phyloP scores from a whole-genome alignment of 2,329 filamentous ascomycete species.

The Colletotrichum nymphaeae region DNA sequence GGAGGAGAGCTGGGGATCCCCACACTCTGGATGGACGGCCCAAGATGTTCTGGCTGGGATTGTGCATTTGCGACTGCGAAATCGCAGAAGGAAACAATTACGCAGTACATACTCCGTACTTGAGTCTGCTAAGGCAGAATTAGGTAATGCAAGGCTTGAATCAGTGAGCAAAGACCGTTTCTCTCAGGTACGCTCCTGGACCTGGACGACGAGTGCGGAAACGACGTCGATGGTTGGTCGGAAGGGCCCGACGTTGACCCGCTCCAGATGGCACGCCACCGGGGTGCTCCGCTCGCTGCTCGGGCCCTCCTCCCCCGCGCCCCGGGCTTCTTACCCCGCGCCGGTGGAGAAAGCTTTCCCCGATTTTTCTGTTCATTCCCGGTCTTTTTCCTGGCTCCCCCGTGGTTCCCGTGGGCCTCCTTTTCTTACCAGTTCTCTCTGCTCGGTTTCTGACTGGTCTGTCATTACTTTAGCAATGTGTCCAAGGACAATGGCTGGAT shows the following conservation, averaged over 20 bases:
- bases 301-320: slow-evolving; percentile 34
- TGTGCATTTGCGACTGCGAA: not conserved
- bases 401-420: no score
- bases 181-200: not conserved
- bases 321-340: slow-evolving; percentile 32
- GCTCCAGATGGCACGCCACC: not conserved
- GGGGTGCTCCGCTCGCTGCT: slow-evolving; percentile 15
- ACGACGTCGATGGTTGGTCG: not conserved
- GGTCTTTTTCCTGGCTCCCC: not conserved
- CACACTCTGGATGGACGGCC: not conserved
- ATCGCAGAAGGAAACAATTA: not conserved
- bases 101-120: no score
- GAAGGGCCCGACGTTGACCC: not conserved
- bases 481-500: not conserved
- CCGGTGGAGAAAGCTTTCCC: slow-evolving; percentile 20
- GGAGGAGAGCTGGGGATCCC: not conserved
- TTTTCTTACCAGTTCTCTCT: not conserved
- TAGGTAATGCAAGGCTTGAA: no score
- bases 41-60: not conserved
- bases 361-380: slow-evolving; percentile 18
- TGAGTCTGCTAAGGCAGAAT: no score
- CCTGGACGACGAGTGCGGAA: not conserved
- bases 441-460: not conserved
- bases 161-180: not conserved
- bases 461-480: not conserved